Evolutionary conservation across 2,329 filamentous ascomycete species (phyloP), one percentile per base, ranked within the genome.

Genomic region (Rhytidhysteron rufulum): DNA sequence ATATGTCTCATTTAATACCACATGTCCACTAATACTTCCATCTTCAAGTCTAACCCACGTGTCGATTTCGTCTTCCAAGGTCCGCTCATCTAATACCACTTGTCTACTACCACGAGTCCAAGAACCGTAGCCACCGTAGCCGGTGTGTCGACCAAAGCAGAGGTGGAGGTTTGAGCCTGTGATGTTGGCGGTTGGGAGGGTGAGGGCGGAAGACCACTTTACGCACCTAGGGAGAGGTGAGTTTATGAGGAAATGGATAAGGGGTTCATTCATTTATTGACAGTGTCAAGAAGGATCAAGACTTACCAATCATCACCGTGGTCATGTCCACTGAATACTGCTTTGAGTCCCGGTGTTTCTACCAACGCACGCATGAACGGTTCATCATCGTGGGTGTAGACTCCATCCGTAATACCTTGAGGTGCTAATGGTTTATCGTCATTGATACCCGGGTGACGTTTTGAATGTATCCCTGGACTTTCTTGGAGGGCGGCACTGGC

Each of bases 51-150:
- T 69, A 27, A 83, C 77, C 73, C 79, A 85, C 0, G 79, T 83
- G 24, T 80, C 70, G 0, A 79, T 60, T 27, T 70, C 69, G 16
- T 54, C 50, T 9, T 62, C 47, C 13, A 79, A 52, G 17, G 59
- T 59, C 1, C 65, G 55, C 30, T 75, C 65, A 2, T 70, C 63
- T 1, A 83, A 48, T 2, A 70, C 49, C 10, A 85, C 63, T 49
- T 83, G 76, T 1, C 80, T 68, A 4, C 73, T 72, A 2, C 83
- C 83, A 0, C 83, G 74, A 8, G 75, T 73, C 77, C 78, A 85
- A 33, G 70, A 69, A 0, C 82, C 80, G 49, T 87, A 87, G 0
- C 84, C 83, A 0, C 83, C 84, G 40, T 86, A 86, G 0, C 84
- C 83, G 0, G 79, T 75, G 49, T 83, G 82, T 48, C 84, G 78